phyloP scores from a whole-genome alignment of 352 stramenopile species.

The Pythium plurisporium region DNA sequence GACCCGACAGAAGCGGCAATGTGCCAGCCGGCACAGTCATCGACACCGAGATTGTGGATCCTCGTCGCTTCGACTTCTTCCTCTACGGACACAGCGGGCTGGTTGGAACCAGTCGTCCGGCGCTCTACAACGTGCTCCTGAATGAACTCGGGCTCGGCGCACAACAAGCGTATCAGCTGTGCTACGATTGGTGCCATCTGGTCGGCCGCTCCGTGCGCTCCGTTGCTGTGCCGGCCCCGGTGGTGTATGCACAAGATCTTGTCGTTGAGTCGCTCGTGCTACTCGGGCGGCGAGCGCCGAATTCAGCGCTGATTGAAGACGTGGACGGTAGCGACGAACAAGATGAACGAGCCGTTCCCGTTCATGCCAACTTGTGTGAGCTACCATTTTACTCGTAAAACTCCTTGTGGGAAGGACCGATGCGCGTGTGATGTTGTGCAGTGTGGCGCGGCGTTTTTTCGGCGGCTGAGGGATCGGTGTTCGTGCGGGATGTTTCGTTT shows the following conservation, averaged over 20 bases:
- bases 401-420: too few species aligned
- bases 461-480: too few species aligned
- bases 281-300: too few species aligned
- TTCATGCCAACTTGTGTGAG: too few species aligned
- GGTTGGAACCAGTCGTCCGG: not conserved
- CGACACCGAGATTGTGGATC: conserved; percentile 3
- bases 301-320: too few species aligned
- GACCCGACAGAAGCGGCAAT: conserved; percentile 4
- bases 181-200: conserved; percentile 5
- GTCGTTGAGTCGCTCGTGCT: too few species aligned
- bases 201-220: not conserved
- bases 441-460: too few species aligned
- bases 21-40: conserved; percentile 5
- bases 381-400: too few species aligned
- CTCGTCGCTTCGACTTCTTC: conserved; percentile 1
- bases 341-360: too few species aligned
- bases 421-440: too few species aligned
- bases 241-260: not conserved
- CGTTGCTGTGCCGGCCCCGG: not conserved
- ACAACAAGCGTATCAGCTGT: not conserved
- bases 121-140: conserved; percentile 1
- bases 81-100: conserved; percentile 11
- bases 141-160: not conserved
- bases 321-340: too few species aligned
- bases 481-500: too few species aligned